Evolutionary conservation across 257 asterid genomes (phyloP).

Genomic region (Fraxinus pennsylvanica): DNA sequence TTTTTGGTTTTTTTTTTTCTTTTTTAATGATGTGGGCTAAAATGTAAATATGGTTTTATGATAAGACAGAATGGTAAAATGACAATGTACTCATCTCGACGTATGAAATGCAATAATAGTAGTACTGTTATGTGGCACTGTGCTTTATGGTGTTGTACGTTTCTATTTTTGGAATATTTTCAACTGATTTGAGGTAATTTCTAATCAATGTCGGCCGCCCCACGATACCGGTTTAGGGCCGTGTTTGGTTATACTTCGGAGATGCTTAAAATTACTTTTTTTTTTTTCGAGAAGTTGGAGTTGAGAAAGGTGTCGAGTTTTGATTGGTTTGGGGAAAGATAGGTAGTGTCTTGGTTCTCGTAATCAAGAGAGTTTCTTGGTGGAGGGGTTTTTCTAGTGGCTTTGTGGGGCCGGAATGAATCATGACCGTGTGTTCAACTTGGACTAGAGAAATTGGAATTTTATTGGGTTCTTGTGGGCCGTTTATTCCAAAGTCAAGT

Average conservation of each 20-base stretch:
- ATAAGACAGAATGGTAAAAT: constrained; percentile 18
- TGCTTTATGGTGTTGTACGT: background rate
- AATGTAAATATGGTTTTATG: constrained; percentile 27
- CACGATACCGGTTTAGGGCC: background rate
- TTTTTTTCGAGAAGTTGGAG: background rate
- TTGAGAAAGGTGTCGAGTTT: constrained; percentile 20
- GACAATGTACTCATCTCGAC: background rate
- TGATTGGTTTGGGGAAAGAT: constrained; percentile 31
- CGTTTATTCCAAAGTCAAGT: background rate
- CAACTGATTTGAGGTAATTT: constrained; percentile 39
- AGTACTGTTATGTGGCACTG: background rate
- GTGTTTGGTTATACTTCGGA: background rate
- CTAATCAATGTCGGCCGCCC: constrained; percentile 22
- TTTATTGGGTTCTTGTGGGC: constrained; percentile 1
- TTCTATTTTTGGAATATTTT: constrained; percentile 29
- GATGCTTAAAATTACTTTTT: too few relatives aligned
- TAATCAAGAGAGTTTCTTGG: constrained; percentile 47
- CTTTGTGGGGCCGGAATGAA: constrained; percentile 26
- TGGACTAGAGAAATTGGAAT: constrained; percentile 19
- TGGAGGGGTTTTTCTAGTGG: constrained; percentile 44
- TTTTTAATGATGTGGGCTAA: background rate
- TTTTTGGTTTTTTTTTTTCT: too few relatives aligned
- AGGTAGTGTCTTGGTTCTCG: constrained; percentile 40
- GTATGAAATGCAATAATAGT: constrained; percentile 1
- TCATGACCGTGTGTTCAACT: constrained; percentile 33